A percentile compares a stretch with the other conserved stretches of the same genome.
Conservation (phyloP, 2,329 filamentous ascomycete species). For the Fusarium sp. region DNA sequence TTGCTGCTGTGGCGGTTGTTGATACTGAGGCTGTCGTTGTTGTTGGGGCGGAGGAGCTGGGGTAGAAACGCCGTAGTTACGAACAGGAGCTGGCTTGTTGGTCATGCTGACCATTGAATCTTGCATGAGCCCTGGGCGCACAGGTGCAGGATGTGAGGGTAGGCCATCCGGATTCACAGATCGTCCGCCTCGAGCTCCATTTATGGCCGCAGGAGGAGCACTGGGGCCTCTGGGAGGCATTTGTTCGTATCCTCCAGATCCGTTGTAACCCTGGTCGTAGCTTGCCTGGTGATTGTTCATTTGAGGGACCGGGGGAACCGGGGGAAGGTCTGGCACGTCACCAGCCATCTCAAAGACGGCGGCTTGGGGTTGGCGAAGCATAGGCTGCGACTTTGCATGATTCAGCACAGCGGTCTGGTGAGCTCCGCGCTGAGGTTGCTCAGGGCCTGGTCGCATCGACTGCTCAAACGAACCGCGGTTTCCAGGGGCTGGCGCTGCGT, state of each 20-base stretch:
- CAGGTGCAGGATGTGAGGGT: constrained; percentile 74
- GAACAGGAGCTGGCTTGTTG: constrained; percentile 72
- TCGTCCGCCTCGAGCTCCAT: constrained; percentile 33
- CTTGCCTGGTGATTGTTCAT: constrained; percentile 49
- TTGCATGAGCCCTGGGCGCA: constrained; percentile 74
- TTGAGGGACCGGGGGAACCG: constrained; percentile 55
- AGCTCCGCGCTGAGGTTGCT: constrained; percentile 65
- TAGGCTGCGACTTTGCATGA: constrained; percentile 77
- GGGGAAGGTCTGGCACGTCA: constrained; percentile 72
- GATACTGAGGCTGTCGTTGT: constrained; percentile 52
- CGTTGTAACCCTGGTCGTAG: constrained; percentile 46
- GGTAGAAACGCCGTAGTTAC: constrained; percentile 68
- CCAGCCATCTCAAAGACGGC: constrained; percentile 83
- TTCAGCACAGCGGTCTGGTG: constrained; percentile 69
- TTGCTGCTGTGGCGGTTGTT: constrained; percentile 50
- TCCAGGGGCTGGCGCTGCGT: constrained; percentile 55
- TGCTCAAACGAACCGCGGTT: constrained; percentile 64
- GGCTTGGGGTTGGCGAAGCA: constrained; percentile 74
- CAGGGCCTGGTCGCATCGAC: constrained; percentile 58
- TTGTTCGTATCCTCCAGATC: constrained; percentile 46
- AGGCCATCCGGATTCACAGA: constrained; percentile 61
- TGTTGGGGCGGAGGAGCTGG: constrained; percentile 52
- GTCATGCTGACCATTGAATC: constrained; percentile 70
- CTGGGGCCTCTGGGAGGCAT: constrained; percentile 52
- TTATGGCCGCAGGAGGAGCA: constrained; percentile 49